phyloP scores from a whole-genome alignment of 805 yeast species.

The Yamadazyma olivae region DNA sequence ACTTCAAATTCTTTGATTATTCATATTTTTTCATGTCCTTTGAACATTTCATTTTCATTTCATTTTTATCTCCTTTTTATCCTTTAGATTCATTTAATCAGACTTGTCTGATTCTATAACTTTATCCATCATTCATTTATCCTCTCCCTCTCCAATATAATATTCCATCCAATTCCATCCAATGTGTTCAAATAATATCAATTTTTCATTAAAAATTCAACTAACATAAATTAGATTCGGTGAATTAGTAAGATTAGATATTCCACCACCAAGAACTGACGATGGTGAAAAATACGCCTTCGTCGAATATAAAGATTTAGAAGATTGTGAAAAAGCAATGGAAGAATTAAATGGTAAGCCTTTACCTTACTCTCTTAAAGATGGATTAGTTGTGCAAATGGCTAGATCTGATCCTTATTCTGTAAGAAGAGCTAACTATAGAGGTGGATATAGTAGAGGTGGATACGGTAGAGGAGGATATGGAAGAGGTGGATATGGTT shows the following conservation, averaged over 20 bases:
- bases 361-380: slow-evolving; percentile 37
- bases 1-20: too few relatives aligned
- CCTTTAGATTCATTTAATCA: too few relatives aligned
- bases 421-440: slow-evolving; percentile 31
- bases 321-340: slow-evolving; percentile 55
- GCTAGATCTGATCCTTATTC: slow-evolving; percentile 55
- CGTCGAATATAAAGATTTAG: slow-evolving; percentile 52
- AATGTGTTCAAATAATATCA: not conserved
- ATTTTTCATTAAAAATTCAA: too few relatives aligned
- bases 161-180: slow-evolving; percentile 2
- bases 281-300: slow-evolving; percentile 63
- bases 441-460: slow-evolving; percentile 25
- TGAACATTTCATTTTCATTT: too few relatives aligned
- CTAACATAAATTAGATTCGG: slow-evolving; percentile 59
- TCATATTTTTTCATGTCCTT: too few relatives aligned
- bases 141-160: slow-evolving; percentile 4
- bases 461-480: slow-evolving; percentile 14
- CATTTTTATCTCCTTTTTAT: too few relatives aligned
- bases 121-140: too few relatives aligned
- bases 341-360: slow-evolving; percentile 45
- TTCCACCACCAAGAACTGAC: slow-evolving; percentile 60
- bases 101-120: too few relatives aligned
- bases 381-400: slow-evolving; percentile 49
- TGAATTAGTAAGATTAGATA: slow-evolving; percentile 54
- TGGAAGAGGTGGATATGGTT: slow-evolving; percentile 19